Percentiles rank a stretch among this genome's conserved stretches.
These are phyloP conservation scores for Rosa lucieae DNA, from an alignment of 306 rosid species.

Conservation along the genomic window DNA sequence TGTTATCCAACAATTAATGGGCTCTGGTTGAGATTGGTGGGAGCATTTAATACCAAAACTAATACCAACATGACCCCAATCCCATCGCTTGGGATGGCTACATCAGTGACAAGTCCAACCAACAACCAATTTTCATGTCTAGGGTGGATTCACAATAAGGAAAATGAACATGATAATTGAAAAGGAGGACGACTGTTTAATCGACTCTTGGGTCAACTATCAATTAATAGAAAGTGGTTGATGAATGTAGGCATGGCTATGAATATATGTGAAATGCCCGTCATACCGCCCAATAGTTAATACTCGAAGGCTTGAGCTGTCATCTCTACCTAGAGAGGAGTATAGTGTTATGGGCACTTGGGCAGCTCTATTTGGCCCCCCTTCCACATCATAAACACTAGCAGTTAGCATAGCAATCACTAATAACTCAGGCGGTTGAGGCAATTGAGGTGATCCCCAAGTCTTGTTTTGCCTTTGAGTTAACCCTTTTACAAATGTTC, in stretches of 20 bases:
- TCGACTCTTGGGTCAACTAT: not conserved
- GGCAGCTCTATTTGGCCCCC: not conserved
- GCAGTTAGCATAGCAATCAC: not conserved
- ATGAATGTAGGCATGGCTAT: not conserved
- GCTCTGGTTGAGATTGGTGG: conserved; percentile 59
- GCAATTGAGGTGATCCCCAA: not conserved
- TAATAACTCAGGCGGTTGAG: not conserved
- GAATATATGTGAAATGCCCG: not conserved
- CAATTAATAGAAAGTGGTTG: not conserved
- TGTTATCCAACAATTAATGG: conserved; percentile 45
- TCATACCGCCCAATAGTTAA: not conserved
- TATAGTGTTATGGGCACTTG: not conserved
- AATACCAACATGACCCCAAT: conserved; percentile 46
- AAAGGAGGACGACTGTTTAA: not conserved
- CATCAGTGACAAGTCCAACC: not conserved
- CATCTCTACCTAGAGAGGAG: not conserved
- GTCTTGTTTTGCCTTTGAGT: not conserved
- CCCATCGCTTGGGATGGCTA: not conserved
- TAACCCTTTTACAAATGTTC: not conserved
- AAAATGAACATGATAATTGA: not conserved
- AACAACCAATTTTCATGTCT: not conserved
- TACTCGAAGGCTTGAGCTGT: not conserved
- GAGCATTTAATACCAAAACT: conserved; percentile 47
- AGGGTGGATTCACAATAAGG: not conserved
- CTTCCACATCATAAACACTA: not conserved